Conservation (phyloP, 2,329 filamentous ascomycete genomes). For the Venturiaceae sp. region DNA sequence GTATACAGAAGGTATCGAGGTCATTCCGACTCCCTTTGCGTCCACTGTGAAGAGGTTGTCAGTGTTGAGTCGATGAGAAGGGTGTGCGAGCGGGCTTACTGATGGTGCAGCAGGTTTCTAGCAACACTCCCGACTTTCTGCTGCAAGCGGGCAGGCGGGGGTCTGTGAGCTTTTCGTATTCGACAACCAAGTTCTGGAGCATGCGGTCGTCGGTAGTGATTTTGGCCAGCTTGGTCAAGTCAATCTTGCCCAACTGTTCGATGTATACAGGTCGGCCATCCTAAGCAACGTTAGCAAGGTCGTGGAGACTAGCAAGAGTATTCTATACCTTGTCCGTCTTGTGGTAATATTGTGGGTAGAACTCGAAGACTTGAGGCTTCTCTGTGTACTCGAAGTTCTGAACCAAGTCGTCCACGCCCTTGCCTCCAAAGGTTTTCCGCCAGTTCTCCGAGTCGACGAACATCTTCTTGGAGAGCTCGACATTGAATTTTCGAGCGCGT, state of each 20-base stretch:
- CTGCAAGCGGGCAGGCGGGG: conserved; percentile 91
- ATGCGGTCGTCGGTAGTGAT: conserved; percentile 90
- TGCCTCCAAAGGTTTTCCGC: conserved; percentile 68
- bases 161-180: conserved; percentile 95
- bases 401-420: conserved; percentile 64
- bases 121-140: conserved; percentile 76
- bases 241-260: conserved; percentile 88
- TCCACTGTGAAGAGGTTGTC: conserved; percentile 35
- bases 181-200: conserved; percentile 90
- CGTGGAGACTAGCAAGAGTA: background rate
- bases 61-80: background rate
- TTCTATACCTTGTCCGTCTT: conserved; percentile 67
- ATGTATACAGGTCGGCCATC: conserved; percentile 97
- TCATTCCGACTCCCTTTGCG: conserved; percentile 83
- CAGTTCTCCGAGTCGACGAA: conserved; percentile 86
- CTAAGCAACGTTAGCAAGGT: conserved; percentile 35
- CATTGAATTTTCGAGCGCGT: conserved; percentile 90
- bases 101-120: conserved; percentile 97
- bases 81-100: conserved; percentile 40
- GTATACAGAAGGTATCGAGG: conserved; percentile 75
- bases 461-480: conserved; percentile 78
- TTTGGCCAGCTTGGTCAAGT: conserved; percentile 81
- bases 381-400: conserved; percentile 79
- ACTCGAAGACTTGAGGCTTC: conserved; percentile 74
- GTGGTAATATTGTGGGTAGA: conserved; percentile 98